phyloP scores from a whole-genome alignment of 2,329 filamentous ascomycete species.

The Colletotrichum sp. region DNA sequence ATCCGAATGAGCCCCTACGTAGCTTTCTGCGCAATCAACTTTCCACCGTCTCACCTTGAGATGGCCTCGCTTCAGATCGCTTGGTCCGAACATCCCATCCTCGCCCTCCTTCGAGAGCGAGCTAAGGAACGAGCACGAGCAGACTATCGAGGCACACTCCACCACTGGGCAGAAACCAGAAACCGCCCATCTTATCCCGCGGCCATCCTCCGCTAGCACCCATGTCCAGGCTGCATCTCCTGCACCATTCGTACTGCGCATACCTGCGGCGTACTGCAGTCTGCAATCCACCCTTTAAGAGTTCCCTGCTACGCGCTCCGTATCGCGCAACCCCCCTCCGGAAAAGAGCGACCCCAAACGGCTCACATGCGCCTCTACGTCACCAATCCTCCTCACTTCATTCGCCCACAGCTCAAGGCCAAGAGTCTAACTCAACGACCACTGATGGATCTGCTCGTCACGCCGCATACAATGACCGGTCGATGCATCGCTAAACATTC shows the following conservation, averaged over 20 bases:
- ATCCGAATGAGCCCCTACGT: not conserved
- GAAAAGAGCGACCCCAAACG: not conserved
- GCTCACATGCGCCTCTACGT: constrained; percentile 7
- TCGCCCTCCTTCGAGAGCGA: not conserved
- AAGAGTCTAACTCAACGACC: constrained; percentile 21
- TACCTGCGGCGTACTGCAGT: not conserved
- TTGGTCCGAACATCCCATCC: constrained; percentile 6
- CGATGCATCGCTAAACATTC: not conserved
- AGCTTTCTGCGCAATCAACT: not conserved
- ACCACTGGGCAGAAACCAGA: not conserved
- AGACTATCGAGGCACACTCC: not conserved
- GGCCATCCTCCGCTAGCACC: not conserved
- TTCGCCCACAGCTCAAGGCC: constrained; percentile 6
- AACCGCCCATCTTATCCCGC: not conserved
- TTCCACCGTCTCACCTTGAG: not conserved
- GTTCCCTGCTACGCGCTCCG: not conserved
- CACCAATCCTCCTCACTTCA: not conserved
- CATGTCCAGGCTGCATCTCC: not conserved
- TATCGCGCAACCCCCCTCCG: not conserved
- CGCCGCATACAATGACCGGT: not conserved
- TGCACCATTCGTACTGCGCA: not conserved
- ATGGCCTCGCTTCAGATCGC: not conserved
- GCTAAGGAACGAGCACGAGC: not conserved
- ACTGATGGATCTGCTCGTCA: constrained; percentile 8
- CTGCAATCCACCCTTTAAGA: not conserved